phyloP scores from a whole-genome alignment of 352 stramenopile genomes.

The Pythium plurisporium region DNA sequence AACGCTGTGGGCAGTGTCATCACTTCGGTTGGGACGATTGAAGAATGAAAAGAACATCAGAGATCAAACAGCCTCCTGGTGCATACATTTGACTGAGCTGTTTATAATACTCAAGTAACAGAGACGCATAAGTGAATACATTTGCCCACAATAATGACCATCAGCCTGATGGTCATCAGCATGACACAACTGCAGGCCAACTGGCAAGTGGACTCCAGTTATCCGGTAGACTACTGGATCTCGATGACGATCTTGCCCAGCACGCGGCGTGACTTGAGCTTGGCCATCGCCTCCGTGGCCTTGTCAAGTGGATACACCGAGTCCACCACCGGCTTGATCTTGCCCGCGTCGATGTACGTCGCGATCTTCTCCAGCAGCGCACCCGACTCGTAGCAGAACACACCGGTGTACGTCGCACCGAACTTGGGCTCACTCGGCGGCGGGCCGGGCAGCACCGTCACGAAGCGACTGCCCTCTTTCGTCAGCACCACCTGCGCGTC shows the following conservation, averaged over 20 bases:
- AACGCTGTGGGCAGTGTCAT: not conserved
- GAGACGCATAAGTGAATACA: no score
- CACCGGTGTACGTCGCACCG: slow-evolving; percentile 26
- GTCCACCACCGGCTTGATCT: slow-evolving; percentile 30
- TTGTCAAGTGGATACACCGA: slow-evolving; percentile 41
- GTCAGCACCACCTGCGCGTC: slow-evolving; percentile 30
- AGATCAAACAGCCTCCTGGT: not conserved
- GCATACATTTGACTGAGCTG: not conserved
- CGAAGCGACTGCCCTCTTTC: slow-evolving; percentile 33
- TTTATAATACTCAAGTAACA: no score
- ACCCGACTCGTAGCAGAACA: slow-evolving; percentile 14
- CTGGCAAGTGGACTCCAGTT: no score
- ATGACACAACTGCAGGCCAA: no score
- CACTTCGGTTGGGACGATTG: not conserved
- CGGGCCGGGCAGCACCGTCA: slow-evolving; percentile 23
- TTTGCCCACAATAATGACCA: no score
- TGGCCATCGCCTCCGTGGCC: slow-evolving; percentile 29
- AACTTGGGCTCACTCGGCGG: slow-evolving; percentile 43
- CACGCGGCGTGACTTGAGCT: slow-evolving; percentile 36
- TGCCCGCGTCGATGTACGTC: slow-evolving; percentile 29
- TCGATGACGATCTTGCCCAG: slow-evolving; percentile 19
- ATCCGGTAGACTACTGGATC: not conserved
- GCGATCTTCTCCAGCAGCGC: slow-evolving; percentile 30
- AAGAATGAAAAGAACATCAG: not conserved
- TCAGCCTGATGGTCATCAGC: no score